Conservation (phyloP, 495 filamentous ascomycete genomes). For the Neurospora cerealis region DNA sequence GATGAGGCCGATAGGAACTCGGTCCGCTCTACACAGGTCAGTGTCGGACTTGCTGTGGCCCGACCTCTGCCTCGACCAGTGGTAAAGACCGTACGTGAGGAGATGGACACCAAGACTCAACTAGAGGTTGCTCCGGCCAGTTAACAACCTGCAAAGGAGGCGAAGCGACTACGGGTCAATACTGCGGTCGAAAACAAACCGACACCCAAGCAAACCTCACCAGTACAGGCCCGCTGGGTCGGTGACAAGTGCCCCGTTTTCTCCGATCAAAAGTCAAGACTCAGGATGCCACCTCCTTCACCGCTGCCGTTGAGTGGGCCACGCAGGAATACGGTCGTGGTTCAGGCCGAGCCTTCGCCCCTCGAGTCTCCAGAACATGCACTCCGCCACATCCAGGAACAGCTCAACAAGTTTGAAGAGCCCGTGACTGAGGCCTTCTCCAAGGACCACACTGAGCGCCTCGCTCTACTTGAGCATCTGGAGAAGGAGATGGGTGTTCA, state of each 20-base stretch:
- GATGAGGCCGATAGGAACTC: constrained; percentile 32
- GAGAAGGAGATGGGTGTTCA: constrained; percentile 44
- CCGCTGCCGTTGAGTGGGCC: constrained; percentile 32
- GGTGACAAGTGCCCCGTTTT: constrained; percentile 45
- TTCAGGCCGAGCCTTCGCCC: constrained; percentile 36
- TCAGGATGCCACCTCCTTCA: constrained; percentile 39
- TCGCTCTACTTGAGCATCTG: constrained; percentile 39
- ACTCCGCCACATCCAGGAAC: constrained; percentile 38
- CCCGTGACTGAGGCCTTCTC: constrained; percentile 14
- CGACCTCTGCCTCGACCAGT: not conserved
- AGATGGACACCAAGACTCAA: not conserved
- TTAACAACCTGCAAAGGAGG: constrained; percentile 1
- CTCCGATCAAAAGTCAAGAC: constrained; percentile 31
- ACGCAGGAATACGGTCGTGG: constrained; percentile 22
- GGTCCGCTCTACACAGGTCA: constrained; percentile 27
- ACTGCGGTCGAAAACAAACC: not conserved
- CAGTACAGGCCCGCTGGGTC: constrained; percentile 38
- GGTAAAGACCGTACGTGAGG: not conserved
- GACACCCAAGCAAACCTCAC: constrained; percentile 7
- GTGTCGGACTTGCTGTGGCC: constrained; percentile 20
- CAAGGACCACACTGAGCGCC: constrained; percentile 22
- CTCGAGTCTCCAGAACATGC: constrained; percentile 39
- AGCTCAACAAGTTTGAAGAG: constrained; percentile 37
- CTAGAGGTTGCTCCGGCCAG: not conserved
- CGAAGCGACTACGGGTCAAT: not conserved